Evolutionary conservation across 2,329 filamentous ascomycete species (phyloP).

Genomic region (Talaromyces sp.): DNA sequence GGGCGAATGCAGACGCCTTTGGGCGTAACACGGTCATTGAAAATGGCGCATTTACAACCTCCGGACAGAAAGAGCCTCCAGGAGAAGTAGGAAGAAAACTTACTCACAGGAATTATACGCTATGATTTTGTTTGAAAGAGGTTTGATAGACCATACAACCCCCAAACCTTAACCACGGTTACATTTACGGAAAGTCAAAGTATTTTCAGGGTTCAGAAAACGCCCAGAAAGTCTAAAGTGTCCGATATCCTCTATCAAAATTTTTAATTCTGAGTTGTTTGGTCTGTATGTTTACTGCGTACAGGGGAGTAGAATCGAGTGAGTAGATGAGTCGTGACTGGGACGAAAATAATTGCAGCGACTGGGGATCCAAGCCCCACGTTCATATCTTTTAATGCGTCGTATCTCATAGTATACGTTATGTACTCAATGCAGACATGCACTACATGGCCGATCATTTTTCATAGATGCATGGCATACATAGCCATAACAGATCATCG

Average conservation of each 20-base stretch:
- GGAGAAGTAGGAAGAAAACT: too few relatives aligned
- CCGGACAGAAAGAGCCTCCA: not conserved
- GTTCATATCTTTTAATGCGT: not conserved
- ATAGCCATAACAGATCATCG: not conserved
- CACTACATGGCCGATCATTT: not conserved
- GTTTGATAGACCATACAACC: not conserved
- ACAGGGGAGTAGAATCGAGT: not conserved
- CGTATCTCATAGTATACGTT: not conserved
- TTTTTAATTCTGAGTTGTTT: not conserved
- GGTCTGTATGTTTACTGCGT: not conserved
- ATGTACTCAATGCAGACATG: not conserved
- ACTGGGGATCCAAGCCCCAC: not conserved
- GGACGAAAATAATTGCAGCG: too few relatives aligned
- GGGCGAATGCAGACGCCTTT: not conserved
- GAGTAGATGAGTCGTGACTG: not conserved
- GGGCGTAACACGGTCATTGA: not conserved
- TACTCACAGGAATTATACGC: not conserved
- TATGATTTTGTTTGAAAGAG: not conserved
- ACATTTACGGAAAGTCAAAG: not conserved
- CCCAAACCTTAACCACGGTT: not conserved
- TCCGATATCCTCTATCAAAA: not conserved
- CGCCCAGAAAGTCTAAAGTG: not conserved
- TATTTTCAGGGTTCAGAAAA: not conserved
- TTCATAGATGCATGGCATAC: not conserved
- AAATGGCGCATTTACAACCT: not conserved